These are phyloP conservation scores for Aspergillus sp. DNA, from an alignment of 2,329 filamentous ascomycete genomes.

Conservation along the genomic window DNA sequence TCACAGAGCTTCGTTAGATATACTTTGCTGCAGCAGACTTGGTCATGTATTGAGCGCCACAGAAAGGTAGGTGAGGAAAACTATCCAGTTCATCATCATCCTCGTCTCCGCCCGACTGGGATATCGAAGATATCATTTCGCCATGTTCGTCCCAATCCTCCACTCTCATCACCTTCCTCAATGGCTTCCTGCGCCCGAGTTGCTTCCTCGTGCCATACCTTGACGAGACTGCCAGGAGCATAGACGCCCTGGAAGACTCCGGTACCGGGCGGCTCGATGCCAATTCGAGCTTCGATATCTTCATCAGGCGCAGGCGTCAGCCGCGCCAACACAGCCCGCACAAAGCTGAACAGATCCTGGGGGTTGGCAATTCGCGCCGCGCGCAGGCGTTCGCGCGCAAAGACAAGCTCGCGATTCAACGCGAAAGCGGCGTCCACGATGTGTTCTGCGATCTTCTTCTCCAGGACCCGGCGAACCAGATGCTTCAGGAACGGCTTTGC, in stretches of 20 bases:
- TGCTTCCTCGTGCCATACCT: slow-evolving; percentile 83
- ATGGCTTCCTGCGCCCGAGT: slow-evolving; percentile 67
- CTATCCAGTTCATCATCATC: too few species aligned
- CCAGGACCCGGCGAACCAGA: slow-evolving; percentile 73
- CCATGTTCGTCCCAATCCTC: slow-evolving; percentile 59
- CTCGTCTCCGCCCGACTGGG: slow-evolving; percentile 11
- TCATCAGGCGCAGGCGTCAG: slow-evolving; percentile 69
- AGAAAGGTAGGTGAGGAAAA: too few species aligned
- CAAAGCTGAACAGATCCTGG: slow-evolving; percentile 74
- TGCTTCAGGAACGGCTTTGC: slow-evolving; percentile 81
- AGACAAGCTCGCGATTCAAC: slow-evolving; percentile 81
- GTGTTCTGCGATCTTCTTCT: slow-evolving; percentile 70
- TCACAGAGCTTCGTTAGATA: too few species aligned
- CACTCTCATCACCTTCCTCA: slow-evolving; percentile 64
- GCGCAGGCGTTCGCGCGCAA: slow-evolving; percentile 78
- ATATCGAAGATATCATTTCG: slow-evolving; percentile 77
- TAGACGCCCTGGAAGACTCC: slow-evolving; percentile 80
- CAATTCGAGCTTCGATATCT: slow-evolving; percentile 70
- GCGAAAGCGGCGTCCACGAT: slow-evolving; percentile 68
- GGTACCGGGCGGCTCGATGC: slow-evolving; percentile 59
- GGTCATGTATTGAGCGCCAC: too few species aligned
- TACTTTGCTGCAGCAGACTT: too few species aligned
- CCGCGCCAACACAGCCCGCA: slow-evolving; percentile 76
- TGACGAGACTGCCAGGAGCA: slow-evolving; percentile 83
- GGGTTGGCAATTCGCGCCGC: slow-evolving; percentile 82